These are phyloP conservation scores for Fusarium sacchari DNA, from an alignment of 2,329 filamentous ascomycete species.

Conservation along the genomic window DNA sequence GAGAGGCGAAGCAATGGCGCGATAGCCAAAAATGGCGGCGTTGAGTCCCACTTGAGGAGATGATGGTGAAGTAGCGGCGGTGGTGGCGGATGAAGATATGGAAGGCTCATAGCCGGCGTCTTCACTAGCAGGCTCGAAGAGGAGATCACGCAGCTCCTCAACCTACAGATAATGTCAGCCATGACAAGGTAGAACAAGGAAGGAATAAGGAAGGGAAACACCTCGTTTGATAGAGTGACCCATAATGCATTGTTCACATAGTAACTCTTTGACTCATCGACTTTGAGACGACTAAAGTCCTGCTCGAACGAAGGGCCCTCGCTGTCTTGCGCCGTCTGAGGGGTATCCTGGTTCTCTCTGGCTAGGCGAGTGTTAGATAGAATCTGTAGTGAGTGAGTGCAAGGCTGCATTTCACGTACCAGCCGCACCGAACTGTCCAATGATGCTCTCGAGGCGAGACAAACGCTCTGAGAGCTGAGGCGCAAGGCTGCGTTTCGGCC, in stretches of 20 bases:
- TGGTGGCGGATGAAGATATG: not conserved
- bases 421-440: not conserved
- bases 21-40: not conserved
- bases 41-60: not conserved
- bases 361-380: not conserved
- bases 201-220: accelerated
- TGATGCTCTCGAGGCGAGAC: not conserved
- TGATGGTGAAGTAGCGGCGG: not conserved
- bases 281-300: not conserved
- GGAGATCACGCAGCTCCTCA: not conserved
- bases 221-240: not conserved
- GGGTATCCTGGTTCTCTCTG: not conserved
- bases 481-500: not conserved
- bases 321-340: not conserved
- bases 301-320: not conserved
- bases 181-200: accelerated
- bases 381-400: accelerated
- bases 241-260: not conserved
- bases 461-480: not conserved
- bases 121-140: not conserved
- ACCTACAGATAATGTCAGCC: not conserved
- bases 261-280: not conserved
- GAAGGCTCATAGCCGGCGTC: not conserved
- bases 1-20: not conserved
- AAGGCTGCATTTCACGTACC: not conserved